Percentiles rank a stretch among this genome's conserved stretches.
phyloP scores from a whole-genome alignment of 345 rosid genomes.

The Microthlaspi erraticum region DNA sequence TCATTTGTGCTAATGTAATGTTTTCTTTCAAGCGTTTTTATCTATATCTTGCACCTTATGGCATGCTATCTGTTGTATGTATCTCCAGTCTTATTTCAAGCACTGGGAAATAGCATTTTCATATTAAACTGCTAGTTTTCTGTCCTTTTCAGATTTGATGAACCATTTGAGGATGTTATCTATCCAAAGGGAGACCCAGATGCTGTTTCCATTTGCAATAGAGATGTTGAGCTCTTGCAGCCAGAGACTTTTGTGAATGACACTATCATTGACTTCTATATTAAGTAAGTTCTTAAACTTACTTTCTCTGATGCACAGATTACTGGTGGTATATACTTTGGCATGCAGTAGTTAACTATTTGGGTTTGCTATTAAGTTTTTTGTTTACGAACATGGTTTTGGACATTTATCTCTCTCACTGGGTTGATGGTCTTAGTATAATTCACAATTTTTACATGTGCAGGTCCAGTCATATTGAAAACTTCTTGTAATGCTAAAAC shows the following conservation, averaged over 20 bases:
- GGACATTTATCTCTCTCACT: slow-evolving; percentile 19
- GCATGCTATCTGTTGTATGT: background rate
- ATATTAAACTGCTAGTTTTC: slow-evolving; percentile 25
- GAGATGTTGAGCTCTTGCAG: slow-evolving; percentile 91
- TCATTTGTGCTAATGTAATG: background rate
- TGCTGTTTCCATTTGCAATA: slow-evolving; percentile 89
- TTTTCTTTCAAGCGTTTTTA: background rate
- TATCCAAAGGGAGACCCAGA: slow-evolving; percentile 93
- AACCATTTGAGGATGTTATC: slow-evolving; percentile 82
- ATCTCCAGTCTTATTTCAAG: background rate
- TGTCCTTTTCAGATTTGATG: slow-evolving; percentile 72
- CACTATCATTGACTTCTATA: slow-evolving; percentile 97
- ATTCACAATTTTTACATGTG: slow-evolving; percentile 18
- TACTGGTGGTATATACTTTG: slow-evolving; percentile 11
- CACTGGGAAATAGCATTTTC: slow-evolving; percentile 28
- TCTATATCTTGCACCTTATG: slow-evolving; percentile 1
- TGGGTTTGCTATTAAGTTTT: slow-evolving; percentile 7
- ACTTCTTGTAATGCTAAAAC: slow-evolving; percentile 23
- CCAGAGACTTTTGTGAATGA: slow-evolving; percentile 97
- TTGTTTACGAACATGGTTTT: background rate
- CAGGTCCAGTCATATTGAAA: slow-evolving; percentile 35
- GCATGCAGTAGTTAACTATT: slow-evolving; percentile 23
- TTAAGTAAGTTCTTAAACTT: slow-evolving; percentile 65
- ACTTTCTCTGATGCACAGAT: slow-evolving; percentile 26
- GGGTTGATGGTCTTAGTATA: background rate